Evolutionary conservation across 192 early-diverging fungal genomes (phyloP), one percentile per base, ranked within the genome.

Genomic region (Coemansia sp.): DNA sequence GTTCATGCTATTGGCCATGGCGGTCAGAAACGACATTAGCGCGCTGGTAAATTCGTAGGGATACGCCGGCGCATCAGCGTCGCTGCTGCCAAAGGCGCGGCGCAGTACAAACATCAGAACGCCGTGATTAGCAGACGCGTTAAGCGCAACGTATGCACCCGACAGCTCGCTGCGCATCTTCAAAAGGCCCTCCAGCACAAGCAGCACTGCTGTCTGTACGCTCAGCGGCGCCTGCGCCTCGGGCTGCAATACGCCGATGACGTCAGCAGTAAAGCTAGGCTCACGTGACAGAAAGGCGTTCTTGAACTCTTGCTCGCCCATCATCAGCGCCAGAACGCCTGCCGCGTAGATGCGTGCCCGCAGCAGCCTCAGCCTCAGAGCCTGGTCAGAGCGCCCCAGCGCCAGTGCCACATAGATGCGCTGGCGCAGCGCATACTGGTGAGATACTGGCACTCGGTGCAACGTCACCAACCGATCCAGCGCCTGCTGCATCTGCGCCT

Each of bases 101-200:
- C 92, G 86, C 34, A 98, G 63, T 5, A 90, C 82, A 56, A 86
- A 89, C 76, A 98, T 88, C 12, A 98, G 77, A 26, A 89, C 85
- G 21, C 97, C 97, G 60, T 98, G 94, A 61, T 94, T 96, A 3
- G 93, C 94, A 2, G 93, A 91, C 1, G 93, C 92, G 56, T 94
- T 96, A 50, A 97, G 71, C 1, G 94, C 91, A 12, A 89, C 85
- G 38, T 95, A 80, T 1, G 95, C 90, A 42, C 94, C 94, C 21
- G 80, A 79, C 1, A 93, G 74, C 56, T 88, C 87, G 34, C 68
- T 77, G 38, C 93, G 87, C 65, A 93, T 86, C 59, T 90, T 87
- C 18, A 90, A 84, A 42, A 99, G 78, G 38, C 84, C 89, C 63
- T 98, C 95, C 44, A 98, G 65, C 14, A 88, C 89, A 62, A 88